A percentile compares a stretch with the other conserved stretches of the same genome.
Evolutionary conservation across 2,329 filamentous ascomycete species (phyloP).

Genomic region (Cryphonectria naterciae): DNA sequence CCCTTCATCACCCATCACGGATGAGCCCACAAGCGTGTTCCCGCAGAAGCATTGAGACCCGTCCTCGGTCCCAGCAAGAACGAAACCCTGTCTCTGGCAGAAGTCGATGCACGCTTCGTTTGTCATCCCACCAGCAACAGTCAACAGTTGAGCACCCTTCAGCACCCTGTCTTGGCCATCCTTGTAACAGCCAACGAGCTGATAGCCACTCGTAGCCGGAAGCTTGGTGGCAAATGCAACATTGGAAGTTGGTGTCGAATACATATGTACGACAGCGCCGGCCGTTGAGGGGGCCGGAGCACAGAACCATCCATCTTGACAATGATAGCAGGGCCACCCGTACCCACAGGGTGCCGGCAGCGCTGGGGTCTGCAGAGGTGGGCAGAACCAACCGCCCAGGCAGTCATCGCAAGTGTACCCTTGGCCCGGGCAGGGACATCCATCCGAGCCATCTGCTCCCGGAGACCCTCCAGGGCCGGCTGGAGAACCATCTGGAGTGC

Average conservation of each 20-base stretch:
- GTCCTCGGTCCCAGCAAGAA: slow-evolving; percentile 54
- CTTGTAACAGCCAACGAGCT: slow-evolving; percentile 25
- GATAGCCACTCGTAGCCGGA: slow-evolving; percentile 13
- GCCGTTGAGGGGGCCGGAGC: slow-evolving; percentile 15
- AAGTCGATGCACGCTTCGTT: slow-evolving; percentile 47
- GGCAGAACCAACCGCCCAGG: slow-evolving; percentile 29
- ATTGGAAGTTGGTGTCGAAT: neutral
- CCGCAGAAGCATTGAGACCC: slow-evolving; percentile 55
- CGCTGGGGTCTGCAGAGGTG: slow-evolving; percentile 27
- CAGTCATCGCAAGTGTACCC: slow-evolving; percentile 29
- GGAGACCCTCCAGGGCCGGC: neutral
- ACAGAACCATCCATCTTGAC: slow-evolving; percentile 28
- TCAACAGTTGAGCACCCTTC: slow-evolving; percentile 10
- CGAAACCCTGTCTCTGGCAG: slow-evolving; percentile 50
- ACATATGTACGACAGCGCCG: neutral
- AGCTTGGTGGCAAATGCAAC: neutral
- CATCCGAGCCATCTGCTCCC: slow-evolving; percentile 3
- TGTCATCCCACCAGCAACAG: slow-evolving; percentile 22
- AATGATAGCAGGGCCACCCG: slow-evolving; percentile 30
- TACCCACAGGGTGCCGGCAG: slow-evolving; percentile 27
- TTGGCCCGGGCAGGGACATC: slow-evolving; percentile 24
- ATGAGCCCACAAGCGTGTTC: slow-evolving; percentile 43
- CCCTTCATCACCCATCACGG: slow-evolving; percentile 46
- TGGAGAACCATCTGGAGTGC: neutral
- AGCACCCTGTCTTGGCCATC: slow-evolving; percentile 21